Evolutionary conservation across 2,329 filamentous ascomycete species (phyloP), one percentile per base, ranked within the genome.

Genomic region (Tolypocladium ovalisporum): DNA sequence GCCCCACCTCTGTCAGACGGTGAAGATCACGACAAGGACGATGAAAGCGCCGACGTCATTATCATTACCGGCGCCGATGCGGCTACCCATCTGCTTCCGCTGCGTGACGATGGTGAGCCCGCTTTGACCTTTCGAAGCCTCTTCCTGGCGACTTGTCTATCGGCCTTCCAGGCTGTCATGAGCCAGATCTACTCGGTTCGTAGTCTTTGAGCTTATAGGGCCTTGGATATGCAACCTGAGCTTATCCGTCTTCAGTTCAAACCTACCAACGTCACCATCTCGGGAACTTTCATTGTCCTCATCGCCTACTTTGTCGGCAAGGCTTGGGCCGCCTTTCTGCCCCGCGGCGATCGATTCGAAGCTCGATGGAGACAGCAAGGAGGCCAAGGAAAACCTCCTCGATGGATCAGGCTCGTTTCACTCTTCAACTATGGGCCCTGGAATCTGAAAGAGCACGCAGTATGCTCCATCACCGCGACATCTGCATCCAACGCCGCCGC

Each of bases 371-470:
- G 74, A 52, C 71, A 63, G 4, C 65, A 66, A 22, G 71, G 72
- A 4, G 72, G 72, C 8, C 64, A 74, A 4, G 77, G 74, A 3
- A 70, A 71, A 35, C 65, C 67, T 19, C 79, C 80, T 0, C 27
- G 60, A 1, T 75, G 68, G 65, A 76, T 82, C 52, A 61, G 57
- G 1, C 13, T 72, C 19, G 36, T 75, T 19, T 70, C 67, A 8
- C 76, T 83, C 53, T 27, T 84, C 62, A 84, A 84, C 61, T 68
- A 68, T 6, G 76, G 80, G 0, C 74, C 73, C 0, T 84, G 78
- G 76, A 71, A 70, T 34, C 66, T 83, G 36, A 84, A 84, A 61
- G 81, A 84, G 62, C 81, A 84, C 39, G 70, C 79, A 0, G 73
- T 83, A 1, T 78, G 75, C 60, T 63, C 79, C 54, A 79, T 82